These are phyloP conservation scores for Trametes maxima DNA, from an alignment of 768 basidiomycete species.

Conservation along the genomic window DNA sequence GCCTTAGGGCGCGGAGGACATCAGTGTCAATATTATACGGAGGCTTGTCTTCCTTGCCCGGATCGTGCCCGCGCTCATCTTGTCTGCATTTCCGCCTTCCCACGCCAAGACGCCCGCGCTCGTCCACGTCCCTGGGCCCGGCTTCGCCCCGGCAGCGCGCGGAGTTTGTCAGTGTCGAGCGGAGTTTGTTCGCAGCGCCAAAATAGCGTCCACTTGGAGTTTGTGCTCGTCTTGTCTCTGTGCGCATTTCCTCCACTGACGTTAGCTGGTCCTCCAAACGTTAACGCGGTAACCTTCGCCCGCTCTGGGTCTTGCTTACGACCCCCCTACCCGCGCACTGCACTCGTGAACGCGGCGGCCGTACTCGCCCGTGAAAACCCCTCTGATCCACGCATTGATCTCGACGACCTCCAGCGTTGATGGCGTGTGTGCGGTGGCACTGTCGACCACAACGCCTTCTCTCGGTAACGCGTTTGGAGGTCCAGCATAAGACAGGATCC, in stretches of 20 bases:
- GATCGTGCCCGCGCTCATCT: not conserved
- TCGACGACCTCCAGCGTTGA: not conserved
- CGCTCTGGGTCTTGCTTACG: not conserved
- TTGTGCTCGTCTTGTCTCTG: no score
- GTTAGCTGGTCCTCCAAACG: no score
- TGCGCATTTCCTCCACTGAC: no score
- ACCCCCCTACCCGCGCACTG: not conserved
- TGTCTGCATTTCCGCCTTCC: not conserved
- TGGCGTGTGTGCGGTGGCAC: not conserved
- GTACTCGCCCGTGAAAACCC: not conserved
- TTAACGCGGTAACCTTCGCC: not conserved
- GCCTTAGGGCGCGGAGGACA: not conserved
- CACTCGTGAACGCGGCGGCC: not conserved
- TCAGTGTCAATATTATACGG: conserved; percentile 15
- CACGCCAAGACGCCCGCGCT: conserved; percentile 5
- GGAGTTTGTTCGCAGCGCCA: not conserved
- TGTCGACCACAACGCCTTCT: not conserved
- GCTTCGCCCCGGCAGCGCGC: not conserved
- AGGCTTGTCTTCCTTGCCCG: not conserved
- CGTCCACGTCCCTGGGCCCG: not conserved
- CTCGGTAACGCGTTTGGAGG: not conserved
- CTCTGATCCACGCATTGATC: conserved; percentile 13
- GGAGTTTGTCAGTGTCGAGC: not conserved
- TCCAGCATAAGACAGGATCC: no score
- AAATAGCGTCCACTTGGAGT: no score